Conservation (phyloP, 169 alveolate genomes). For the Plasmodium cynomolgi region DNA sequence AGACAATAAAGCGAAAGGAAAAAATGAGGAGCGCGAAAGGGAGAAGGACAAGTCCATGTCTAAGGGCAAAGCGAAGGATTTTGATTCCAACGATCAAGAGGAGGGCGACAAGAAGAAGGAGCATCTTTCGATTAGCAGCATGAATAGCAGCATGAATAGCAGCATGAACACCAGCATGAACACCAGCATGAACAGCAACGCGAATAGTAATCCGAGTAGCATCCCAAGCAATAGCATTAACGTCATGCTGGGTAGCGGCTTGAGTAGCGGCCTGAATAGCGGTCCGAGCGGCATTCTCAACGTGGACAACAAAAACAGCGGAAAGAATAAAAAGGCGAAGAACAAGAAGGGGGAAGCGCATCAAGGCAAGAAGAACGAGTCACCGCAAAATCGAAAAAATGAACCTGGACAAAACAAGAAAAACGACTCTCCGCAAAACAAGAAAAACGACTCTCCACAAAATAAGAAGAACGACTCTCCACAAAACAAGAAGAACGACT, state of each 20-base stretch:
- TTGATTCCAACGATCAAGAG: not conserved
- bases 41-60: constrained; percentile 6
- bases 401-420: not conserved
- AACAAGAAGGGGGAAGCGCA: not conserved
- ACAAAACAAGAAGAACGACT: not conserved
- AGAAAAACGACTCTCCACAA: not conserved
- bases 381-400: not conserved
- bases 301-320: not conserved
- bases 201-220: not conserved
- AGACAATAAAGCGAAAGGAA: constrained; percentile 21
- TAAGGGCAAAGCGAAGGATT: not conserved
- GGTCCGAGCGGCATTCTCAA: no score
- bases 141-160: not conserved
- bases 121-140: not conserved
- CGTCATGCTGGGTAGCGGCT: not conserved
- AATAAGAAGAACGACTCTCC: not conserved
- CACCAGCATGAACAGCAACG: not conserved
- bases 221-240: not conserved
- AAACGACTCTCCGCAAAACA: not conserved
- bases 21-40: not conserved
- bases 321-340: not conserved
- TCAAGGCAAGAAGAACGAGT: constrained; percentile 3
- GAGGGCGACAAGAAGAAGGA: not conserved
- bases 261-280: not conserved
- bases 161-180: not conserved